phyloP scores from a whole-genome alignment of 1,284 basidiomycete genomes.

The Porodaedalea pini region DNA sequence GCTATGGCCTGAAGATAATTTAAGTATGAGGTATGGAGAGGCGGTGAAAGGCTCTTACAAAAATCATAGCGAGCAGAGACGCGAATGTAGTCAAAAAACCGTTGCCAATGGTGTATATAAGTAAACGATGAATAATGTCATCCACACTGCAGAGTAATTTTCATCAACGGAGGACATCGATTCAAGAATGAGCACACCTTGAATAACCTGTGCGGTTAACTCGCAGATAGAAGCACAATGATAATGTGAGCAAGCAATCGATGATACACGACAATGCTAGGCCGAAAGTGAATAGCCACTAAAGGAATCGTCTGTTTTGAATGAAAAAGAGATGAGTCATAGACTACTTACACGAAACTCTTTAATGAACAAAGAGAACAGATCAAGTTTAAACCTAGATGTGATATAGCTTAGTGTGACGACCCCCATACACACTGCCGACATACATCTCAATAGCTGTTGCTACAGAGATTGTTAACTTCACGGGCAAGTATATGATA shows the following conservation, averaged over 20 bases:
- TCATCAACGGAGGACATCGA: too few species aligned
- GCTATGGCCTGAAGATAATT: conserved; percentile 5
- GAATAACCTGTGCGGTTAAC: conserved; percentile 15
- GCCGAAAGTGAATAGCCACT: conserved; percentile 21
- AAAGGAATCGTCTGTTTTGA: neutral
- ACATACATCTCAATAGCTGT: conserved; percentile 15
- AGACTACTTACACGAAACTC: conserved; percentile 12
- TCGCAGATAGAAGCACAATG: conserved; percentile 18
- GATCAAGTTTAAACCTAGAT: conserved; percentile 14
- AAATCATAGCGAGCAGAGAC: conserved; percentile 18
- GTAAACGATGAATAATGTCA: conserved; percentile 16
- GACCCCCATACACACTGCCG: neutral
- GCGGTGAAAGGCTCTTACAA: conserved; percentile 11
- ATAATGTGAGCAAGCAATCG: conserved; percentile 16
- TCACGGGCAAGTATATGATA: neutral
- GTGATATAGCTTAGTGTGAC: neutral
- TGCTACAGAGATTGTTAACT: neutral
- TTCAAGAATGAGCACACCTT: conserved; percentile 11
- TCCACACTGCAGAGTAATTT: conserved; percentile 6
- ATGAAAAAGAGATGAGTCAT: neutral
- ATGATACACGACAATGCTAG: conserved; percentile 18
- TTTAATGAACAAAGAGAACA: conserved; percentile 13
- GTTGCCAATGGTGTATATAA: conserved; percentile 19
- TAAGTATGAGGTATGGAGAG: neutral
- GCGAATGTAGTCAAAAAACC: conserved; percentile 17